phyloP scores from a whole-genome alignment of 139 green algal genomes.

The Asterochloris sp. region DNA sequence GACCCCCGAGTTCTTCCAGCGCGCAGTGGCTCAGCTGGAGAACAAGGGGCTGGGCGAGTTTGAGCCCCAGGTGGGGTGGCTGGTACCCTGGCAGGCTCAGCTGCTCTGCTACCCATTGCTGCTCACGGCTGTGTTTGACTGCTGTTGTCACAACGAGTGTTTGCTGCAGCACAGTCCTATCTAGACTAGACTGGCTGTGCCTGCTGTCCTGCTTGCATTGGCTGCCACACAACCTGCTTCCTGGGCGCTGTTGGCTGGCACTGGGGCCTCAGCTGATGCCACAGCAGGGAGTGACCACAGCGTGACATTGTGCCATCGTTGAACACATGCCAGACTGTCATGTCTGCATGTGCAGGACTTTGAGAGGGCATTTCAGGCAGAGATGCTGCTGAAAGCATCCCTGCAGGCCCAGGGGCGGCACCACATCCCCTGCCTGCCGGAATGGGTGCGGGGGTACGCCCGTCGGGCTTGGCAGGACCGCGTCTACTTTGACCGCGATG shows the following conservation, averaged over 20 bases:
- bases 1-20: constrained; percentile 16
- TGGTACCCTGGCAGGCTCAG: no score
- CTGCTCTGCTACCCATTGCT: no score
- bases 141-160: no score
- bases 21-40: neutral
- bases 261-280: no score
- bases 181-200: neutral
- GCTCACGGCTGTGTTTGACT: no score
- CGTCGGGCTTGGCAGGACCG: constrained; percentile 23
- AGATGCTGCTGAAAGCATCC: constrained; percentile 18
- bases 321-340: no score
- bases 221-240: neutral
- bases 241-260: neutral
- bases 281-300: no score
- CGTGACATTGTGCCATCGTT: no score
- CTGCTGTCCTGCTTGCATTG: neutral
- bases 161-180: neutral
- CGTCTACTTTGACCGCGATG: constrained; percentile 18
- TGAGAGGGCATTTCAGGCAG: constrained; percentile 10
- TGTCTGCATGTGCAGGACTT: constrained; percentile 19
- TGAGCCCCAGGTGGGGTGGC: constrained; percentile 9
- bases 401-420: constrained; percentile 2
- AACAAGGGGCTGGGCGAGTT: constrained; percentile 7
- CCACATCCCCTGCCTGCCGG: constrained; percentile 4
- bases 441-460: constrained; percentile 20